Base-by-base conservation (phyloP, 331 rosid species). In the Malus hybrid region DNA sequence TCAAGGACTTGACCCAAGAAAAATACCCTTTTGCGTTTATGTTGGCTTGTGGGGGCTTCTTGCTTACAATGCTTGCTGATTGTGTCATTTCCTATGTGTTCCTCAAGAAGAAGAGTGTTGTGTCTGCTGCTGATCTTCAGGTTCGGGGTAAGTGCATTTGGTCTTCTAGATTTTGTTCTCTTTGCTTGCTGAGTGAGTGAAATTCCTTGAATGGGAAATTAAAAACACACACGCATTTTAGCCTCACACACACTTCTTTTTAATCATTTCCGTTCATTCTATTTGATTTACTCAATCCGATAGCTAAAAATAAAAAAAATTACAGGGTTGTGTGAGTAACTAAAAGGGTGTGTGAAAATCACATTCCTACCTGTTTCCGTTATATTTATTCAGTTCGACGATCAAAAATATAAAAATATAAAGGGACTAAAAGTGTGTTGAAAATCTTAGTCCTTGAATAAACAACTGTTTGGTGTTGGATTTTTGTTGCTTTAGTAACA, bases 21-120 rank as follows among this genome's bases (percentile, higher is more conserved):
- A 59, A 81, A 60, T 93, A 91, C 73, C 97, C 97, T 4, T 93
- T 91, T 69, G 98, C 96, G 0, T 93, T 88, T 66, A 93, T 91
- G 98, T 71, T 93, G 66, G 96, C 97, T 0, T 88, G 93, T 78
- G 83, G 19, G 11, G 98, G 97, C 4, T 93, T 83, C 77, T 69
- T 89, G 90, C 6, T 91, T 14, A 93, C 91, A 3, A 80, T 88
- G 92, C 77, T 87, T 3, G 93, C 88, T 28, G 98, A 93, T 80
- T 83, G 91, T 29, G 64, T 85, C 0, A 80, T 91, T 76, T 71
- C 92, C 1, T 78, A 80, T 9, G 60, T 88, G 68, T 83, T 81
- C 67, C 13, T 27, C 4, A 81, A 83, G 75, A 42, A 77, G 5
- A 76, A 8, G 11, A 56, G 29, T 20, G 61, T 1, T 20, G 33